Evolutionary conservation across 2,329 filamentous ascomycete species (phyloP), one percentile per base, ranked within the genome.

Genomic region (Colletotrichum karsti): DNA sequence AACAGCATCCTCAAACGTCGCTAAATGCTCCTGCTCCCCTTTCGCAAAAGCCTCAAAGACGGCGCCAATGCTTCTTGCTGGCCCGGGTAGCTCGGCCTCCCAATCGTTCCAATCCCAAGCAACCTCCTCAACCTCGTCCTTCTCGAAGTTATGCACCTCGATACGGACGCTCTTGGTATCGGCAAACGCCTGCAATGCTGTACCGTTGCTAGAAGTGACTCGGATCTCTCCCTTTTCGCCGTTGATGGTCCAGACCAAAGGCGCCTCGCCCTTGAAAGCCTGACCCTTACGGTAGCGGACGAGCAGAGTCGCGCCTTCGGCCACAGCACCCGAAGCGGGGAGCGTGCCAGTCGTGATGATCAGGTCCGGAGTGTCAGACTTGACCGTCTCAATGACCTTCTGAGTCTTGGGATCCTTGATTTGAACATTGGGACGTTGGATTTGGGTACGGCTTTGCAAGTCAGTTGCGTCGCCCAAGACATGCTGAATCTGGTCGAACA

Each of bases 11-110:
- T 69, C 66, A 26, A 69, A 69, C 26, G 22, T 55, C 24, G 53
- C 35, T n/a, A 69, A 7, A 50, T 50, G 15, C 22, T 50, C 33
- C 2, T 10, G 18, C 37, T 28, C 42, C 1, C 33, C 57, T 20
- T 39, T 33, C 3, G 85, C 85, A 77, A 83, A 88, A 1, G 79
- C 81, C 71, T 91, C 88, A 76, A 90, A 91, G 1, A 89, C 71
- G 20, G 80, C 81, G 0, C 82, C 88, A 28, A 91, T 84, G 70
- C 83, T 85, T 58, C 85, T 80, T 1, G 80, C 82, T 3, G 77
- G 71, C 1, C 81, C 37, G 0, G 85, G 82, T 18, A 88, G 67
- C 10, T 82, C 79, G 10, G 82, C 77, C 72, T 84, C 84, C 76
- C 82, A 85, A 3, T 82, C 81, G 13, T 79, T 75, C 79, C 83